Conservation (phyloP, 2,329 filamentous ascomycete species). For the Furcasterigmium sp. region DNA sequence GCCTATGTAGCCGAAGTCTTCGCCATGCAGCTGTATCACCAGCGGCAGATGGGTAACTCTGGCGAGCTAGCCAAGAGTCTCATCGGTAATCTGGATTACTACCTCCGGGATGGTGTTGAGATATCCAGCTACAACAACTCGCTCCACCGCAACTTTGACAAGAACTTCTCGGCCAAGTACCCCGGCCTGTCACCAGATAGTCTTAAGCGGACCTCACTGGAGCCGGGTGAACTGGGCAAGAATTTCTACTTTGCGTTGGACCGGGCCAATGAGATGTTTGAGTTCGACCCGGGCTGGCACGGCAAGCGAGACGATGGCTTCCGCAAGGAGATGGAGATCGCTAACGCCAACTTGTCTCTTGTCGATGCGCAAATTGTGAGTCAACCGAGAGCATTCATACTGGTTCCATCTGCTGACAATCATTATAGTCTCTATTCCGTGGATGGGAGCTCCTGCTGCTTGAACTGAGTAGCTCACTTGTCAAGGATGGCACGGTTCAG, state of each 20-base stretch:
- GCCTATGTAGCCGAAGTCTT: slow-evolving; percentile 82
- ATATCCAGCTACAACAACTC: slow-evolving; percentile 84
- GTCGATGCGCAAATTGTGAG: slow-evolving; percentile 86
- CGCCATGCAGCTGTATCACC: slow-evolving; percentile 84
- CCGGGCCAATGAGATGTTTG: slow-evolving; percentile 70
- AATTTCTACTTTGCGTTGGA: slow-evolving; percentile 82
- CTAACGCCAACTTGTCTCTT: slow-evolving; percentile 85
- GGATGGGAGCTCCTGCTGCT: slow-evolving; percentile 86
- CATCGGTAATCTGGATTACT: slow-evolving; percentile 72
- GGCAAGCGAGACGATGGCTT: slow-evolving; percentile 68
- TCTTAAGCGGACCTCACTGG: slow-evolving; percentile 72
- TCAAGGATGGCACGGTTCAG: slow-evolving; percentile 48
- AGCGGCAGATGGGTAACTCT: slow-evolving; percentile 68
- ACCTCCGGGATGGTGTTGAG: slow-evolving; percentile 69
- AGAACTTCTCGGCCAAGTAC: slow-evolving; percentile 79
- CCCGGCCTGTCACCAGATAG: slow-evolving; percentile 66
- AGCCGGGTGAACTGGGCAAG: slow-evolving; percentile 60
- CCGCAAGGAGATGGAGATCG: slow-evolving; percentile 73
- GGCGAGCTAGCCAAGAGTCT: slow-evolving; percentile 64
- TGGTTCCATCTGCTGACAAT: slow-evolving; percentile 17
- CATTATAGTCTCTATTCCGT: slow-evolving; percentile 72
- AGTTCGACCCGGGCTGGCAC: slow-evolving; percentile 73
- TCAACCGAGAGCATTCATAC: slow-evolving; percentile 10
- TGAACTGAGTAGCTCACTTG: slow-evolving; percentile 69
- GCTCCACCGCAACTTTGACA: slow-evolving; percentile 76